Evolutionary conservation across 495 filamentous ascomycete genomes (phyloP).

Genomic region (Haplographium delicatum): DNA sequence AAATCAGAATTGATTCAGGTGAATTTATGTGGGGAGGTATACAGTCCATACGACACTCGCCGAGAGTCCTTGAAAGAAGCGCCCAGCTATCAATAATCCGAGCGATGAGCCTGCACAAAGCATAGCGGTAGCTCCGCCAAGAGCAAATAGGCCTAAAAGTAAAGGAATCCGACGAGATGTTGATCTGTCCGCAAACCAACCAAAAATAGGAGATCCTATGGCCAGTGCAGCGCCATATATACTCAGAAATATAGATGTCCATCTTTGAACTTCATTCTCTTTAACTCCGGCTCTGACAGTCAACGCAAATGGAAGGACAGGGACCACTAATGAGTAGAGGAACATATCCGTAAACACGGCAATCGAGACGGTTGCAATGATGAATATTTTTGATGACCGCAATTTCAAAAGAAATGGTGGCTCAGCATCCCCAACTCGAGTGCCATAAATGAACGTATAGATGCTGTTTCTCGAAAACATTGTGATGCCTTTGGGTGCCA

Average conservation of each 20-base stretch:
- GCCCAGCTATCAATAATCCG: conserved; percentile 58
- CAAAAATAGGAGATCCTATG: conserved; percentile 24
- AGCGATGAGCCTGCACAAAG: conserved; percentile 66
- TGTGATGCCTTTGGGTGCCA: background rate
- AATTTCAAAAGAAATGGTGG: conserved; percentile 16
- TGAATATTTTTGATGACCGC: conserved; percentile 18
- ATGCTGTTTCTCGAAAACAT: conserved; percentile 18
- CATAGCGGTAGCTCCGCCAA: conserved; percentile 65
- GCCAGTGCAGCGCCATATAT: conserved; percentile 72
- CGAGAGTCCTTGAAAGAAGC: conserved; percentile 69
- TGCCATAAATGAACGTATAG: conserved; percentile 18
- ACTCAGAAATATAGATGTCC: conserved; percentile 74
- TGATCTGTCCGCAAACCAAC: conserved; percentile 52
- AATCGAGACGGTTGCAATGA: conserved; percentile 26
- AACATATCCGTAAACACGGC: conserved; percentile 36
- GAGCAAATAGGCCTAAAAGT: conserved; percentile 62
- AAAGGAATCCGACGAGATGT: conserved; percentile 64
- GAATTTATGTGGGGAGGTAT: too few relatives aligned
- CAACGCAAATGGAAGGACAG: conserved; percentile 79
- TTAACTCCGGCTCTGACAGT: conserved; percentile 53
- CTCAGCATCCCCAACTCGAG: conserved; percentile 14
- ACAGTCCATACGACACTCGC: conserved; percentile 73
- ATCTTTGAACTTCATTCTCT: conserved; percentile 55
- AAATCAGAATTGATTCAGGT: too few relatives aligned
- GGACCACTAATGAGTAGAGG: background rate